Conservation (phyloP, 768 basidiomycete species). For the Zangia roseola region DNA sequence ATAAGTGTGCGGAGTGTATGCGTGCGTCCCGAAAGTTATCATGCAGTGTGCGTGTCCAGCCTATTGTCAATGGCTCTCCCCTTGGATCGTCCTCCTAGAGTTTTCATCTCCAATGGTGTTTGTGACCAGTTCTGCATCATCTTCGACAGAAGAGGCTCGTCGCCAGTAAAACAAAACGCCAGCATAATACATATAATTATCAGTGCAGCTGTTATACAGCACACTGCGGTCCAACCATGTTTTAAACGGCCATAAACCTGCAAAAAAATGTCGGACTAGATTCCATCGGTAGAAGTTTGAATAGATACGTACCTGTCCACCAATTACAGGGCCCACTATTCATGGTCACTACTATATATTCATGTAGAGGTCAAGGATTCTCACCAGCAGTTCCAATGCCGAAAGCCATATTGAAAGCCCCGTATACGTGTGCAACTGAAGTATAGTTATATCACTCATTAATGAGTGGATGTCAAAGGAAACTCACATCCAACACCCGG, state of each 20-base stretch:
- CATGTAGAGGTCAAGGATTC: conserved; percentile 15
- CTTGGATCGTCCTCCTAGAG: conserved; percentile 3
- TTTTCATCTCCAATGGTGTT: conserved; percentile 8
- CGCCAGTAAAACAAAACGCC: conserved; percentile 49
- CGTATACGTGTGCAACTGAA: conserved; percentile 72
- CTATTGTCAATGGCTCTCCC: neutral
- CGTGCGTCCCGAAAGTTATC: conserved; percentile 3
- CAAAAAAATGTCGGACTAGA: conserved; percentile 3
- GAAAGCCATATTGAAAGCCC: conserved; percentile 70
- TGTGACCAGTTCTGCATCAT: conserved; percentile 19
- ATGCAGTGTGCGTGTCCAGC: conserved; percentile 2
- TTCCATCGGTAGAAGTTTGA: neutral
- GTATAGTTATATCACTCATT: neutral
- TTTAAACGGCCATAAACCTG: conserved; percentile 59
- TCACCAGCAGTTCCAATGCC: conserved; percentile 62
- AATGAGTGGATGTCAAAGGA: neutral
- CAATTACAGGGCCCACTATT: conserved; percentile 67
- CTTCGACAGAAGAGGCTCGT: conserved; percentile 38
- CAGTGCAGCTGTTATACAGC: conserved; percentile 45
- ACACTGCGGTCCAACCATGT: conserved; percentile 62
- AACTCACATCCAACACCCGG: conserved; percentile 68
- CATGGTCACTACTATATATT: conserved; percentile 2
- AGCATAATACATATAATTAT: conserved; percentile 39
- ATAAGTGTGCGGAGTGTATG: conserved; percentile 2
- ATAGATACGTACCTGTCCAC: conserved; percentile 54